Percentiles rank a stretch among this genome's conserved stretches.
Evolutionary conservation across 1,139 yeast species (phyloP).

Genomic region (Debaryomyces coudertii): DNA sequence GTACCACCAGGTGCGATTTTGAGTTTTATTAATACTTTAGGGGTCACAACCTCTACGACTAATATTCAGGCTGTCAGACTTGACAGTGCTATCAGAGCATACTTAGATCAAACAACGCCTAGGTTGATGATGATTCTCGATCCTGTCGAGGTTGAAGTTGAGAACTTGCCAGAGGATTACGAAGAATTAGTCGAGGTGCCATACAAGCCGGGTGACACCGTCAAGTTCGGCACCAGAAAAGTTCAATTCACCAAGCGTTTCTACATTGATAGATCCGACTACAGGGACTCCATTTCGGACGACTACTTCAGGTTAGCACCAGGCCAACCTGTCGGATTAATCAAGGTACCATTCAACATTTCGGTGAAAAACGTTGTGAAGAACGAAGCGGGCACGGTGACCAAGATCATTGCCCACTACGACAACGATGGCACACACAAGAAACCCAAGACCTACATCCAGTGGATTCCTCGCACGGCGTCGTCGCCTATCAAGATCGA

Average conservation of each 20-base stretch:
- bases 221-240: conserved; percentile 67
- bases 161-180: conserved; percentile 76
- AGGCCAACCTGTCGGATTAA: conserved; percentile 92
- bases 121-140: conserved; percentile 91
- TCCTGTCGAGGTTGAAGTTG: conserved; percentile 82
- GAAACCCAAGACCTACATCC: conserved; percentile 93
- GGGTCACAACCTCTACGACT: conserved; percentile 92
- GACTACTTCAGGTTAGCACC: conserved; percentile 92
- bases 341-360: conserved; percentile 86
- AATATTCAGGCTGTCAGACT: conserved; percentile 89
- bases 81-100: conserved; percentile 85
- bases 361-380: conserved; percentile 70
- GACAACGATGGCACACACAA: conserved; percentile 59
- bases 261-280: conserved; percentile 86
- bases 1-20: conserved; percentile 99
- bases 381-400: conserved; percentile 64
- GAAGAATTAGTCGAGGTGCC: conserved; percentile 77
- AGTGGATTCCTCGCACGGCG: conserved; percentile 85
- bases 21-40: conserved; percentile 89
- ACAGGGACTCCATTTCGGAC: conserved; percentile 60
- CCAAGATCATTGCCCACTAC: conserved; percentile 77
- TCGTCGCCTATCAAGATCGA: conserved; percentile 56
- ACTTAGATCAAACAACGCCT: conserved; percentile 89
- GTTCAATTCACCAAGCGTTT: conserved; percentile 77
- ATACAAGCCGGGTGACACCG: conserved; percentile 83